Base-by-base conservation (phyloP, 192 early-diverging fungal genomes). In the Entomortierella lignicola region DNA sequence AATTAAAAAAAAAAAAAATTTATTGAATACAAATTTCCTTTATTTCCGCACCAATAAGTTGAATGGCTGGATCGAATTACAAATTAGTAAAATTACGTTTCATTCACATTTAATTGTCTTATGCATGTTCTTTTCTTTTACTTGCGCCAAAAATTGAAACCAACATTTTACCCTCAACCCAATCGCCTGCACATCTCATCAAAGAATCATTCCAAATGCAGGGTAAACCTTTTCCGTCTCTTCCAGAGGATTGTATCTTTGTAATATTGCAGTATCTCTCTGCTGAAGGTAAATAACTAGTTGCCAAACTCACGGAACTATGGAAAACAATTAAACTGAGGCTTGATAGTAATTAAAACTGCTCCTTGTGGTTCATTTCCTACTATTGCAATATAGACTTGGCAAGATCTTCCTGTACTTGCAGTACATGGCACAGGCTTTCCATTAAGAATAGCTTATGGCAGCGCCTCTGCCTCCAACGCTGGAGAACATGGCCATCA, bases 181-280 rank as follows among this genome's bases (percentile, higher is more conserved):
- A n/a, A 5, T 30, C 52, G 20, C 17, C 44, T 47, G 3, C 44
- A 12, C 52, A 54, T 54, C 26, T 23, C 52, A 6, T 18, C 18
- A 32, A 12, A 52, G 11, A 12, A 29, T 29, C 39, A 11, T 32
- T 48, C 21, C 27, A 6, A 26, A 71, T 71, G 69, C 48, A 50
- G 4, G 39, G 5, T 26, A 42, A 67, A 18, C 10, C n/a, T 17
- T 11, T 23, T 13, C 66, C 66, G 0, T 39, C 30, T 32, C 48
- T 79, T 12, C 62, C 75, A 2, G 75, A 79, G 12, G 75, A 79
- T 51, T 79, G 75, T 13, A 52, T 79, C 62, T 79, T 61, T 44
- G 75, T 69, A 15, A 51, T 79, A 11, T 51, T 79, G 8, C 60
- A 59, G 17, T 65, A 66, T 50, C 75, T 79, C 42, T 52, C 75